Base-by-base conservation (phyloP, 345 rosid species). In the Moricandia moricandioides region DNA sequence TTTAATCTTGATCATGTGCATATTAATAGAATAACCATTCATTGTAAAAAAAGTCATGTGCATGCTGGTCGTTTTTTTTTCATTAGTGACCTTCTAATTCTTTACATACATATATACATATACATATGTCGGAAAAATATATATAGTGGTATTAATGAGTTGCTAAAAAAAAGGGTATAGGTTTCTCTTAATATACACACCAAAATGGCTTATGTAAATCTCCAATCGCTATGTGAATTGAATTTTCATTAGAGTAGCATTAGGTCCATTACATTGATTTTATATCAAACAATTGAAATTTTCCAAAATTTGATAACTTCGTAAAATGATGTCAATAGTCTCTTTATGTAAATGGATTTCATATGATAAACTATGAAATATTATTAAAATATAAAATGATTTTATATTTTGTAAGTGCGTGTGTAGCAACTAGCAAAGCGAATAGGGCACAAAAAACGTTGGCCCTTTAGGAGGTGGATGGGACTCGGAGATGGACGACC, bases 391-490 rank as follows among this genome's bases (percentile, higher is more conserved):
- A 4, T 60, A 57, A 24, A 49, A 67, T 4, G 8, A 47, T 66
- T 68, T 61, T 5, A 62, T 76, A 49, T n/a, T 16, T 49, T 18
- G 24, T 31, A 29, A 13, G 39, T 40, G 26, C 49, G 74, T 62
- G 74, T 76, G 70, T 58, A 62, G 63, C 62, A 57, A 57, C 62
- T 69, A 60, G 56, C 52, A 34, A 73, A 47, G 18, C 55, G 13
- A 39, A 64, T 64, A 70, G 69, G 39, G 72, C 47, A 51, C 31
- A 43, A 47, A 43, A 47, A 47, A 49, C 16, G 35, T 64, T 78
- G 81, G 64, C 81, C 77, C 59, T 78, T 78, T 59, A 72, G 26
- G 51, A 31, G 72, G 34, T 72, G 7, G 61, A 70, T 70, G 76
- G 61, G 80, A 21, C 49, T 40, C 24, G 29, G 7, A 24, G 62